Evolutionary conservation across 2,329 filamentous ascomycete species (phyloP).

Genomic region (Pyricularia sp.): DNA sequence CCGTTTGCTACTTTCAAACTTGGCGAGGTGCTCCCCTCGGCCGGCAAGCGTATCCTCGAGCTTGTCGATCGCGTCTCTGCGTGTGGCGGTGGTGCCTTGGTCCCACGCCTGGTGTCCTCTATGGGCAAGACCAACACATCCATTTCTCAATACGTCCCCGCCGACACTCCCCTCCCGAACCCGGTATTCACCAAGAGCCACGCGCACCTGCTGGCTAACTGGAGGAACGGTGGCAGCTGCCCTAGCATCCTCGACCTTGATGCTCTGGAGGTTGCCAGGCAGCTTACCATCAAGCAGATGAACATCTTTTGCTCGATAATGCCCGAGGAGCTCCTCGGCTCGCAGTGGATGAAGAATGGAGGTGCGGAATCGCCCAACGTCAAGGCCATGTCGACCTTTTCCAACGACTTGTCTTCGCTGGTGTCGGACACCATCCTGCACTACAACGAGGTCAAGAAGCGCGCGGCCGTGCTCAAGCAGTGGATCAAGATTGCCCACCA

Average conservation of each 20-base stretch:
- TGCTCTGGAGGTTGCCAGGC: slow-evolving; percentile 79
- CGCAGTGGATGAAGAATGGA: slow-evolving; percentile 88
- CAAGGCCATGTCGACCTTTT: slow-evolving; percentile 85
- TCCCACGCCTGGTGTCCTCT: slow-evolving; percentile 74
- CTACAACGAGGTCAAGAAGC: slow-evolving; percentile 84
- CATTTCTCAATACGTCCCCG: slow-evolving; percentile 58
- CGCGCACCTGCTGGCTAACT: slow-evolving; percentile 59
- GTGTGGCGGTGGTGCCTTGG: slow-evolving; percentile 59
- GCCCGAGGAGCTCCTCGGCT: slow-evolving; percentile 82
- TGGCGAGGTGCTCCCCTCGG: slow-evolving; percentile 58
- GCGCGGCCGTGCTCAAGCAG: slow-evolving; percentile 85
- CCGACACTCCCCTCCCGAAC: slow-evolving; percentile 62
- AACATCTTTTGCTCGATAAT: slow-evolving; percentile 84
- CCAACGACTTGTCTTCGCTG: slow-evolving; percentile 84
- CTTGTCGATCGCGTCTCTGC: slow-evolving; percentile 68
- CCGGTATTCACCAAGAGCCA: slow-evolving; percentile 69
- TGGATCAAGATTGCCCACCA: slow-evolving; percentile 93
- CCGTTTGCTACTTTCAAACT: slow-evolving; percentile 73
- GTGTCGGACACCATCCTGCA: slow-evolving; percentile 89
- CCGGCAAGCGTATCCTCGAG: slow-evolving; percentile 72
- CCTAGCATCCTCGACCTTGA: slow-evolving; percentile 86
- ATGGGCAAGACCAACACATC: slow-evolving; percentile 83
- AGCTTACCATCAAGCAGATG: slow-evolving; percentile 89
- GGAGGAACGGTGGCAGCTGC: slow-evolving; percentile 56
- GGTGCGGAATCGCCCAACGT: slow-evolving; percentile 78